Evolutionary conservation across 1,284 basidiomycete genomes (phyloP).

Genomic region (Heterobasidion irregulare): DNA sequence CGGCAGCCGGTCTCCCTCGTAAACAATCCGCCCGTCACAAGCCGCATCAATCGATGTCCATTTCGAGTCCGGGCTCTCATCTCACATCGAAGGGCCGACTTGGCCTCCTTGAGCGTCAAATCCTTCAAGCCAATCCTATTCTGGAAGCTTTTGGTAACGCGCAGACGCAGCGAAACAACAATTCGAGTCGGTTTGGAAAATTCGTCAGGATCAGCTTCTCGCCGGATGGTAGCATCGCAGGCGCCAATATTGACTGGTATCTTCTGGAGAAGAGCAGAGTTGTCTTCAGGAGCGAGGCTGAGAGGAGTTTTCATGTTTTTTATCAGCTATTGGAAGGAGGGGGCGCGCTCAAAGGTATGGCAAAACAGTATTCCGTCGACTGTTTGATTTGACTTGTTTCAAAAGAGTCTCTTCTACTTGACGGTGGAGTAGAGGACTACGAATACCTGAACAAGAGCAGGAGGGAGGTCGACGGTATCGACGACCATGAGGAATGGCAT

Average conservation of each 20-base stretch:
- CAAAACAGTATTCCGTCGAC: not conserved
- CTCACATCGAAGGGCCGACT: constrained; percentile 60
- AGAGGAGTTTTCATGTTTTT: constrained; percentile 96
- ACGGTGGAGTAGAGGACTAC: constrained; percentile 75
- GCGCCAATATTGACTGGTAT: constrained; percentile 99
- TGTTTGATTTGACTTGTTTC: constrained; percentile 5
- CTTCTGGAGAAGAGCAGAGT: constrained; percentile 97
- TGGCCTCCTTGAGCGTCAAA: constrained; percentile 92
- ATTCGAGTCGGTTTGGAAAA: constrained; percentile 98
- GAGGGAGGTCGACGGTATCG: constrained; percentile 89
- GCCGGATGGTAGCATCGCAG: constrained; percentile 90
- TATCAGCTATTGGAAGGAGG: constrained; percentile 82
- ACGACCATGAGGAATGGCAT: constrained; percentile 88
- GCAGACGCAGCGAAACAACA: constrained; percentile 98
- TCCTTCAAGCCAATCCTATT: constrained; percentile 96
- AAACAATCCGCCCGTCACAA: constrained; percentile 41
- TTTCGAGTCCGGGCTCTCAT: constrained; percentile 35
- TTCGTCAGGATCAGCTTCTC: constrained; percentile 97
- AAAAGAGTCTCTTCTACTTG: constrained; percentile 70
- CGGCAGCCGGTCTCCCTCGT: constrained; percentile 51
- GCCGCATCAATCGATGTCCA: constrained; percentile 29
- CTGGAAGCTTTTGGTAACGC: constrained; percentile 99
- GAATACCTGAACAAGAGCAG: constrained; percentile 89
- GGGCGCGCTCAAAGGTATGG: constrained; percentile 54
- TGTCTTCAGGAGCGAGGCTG: constrained; percentile 79